phyloP scores from a whole-genome alignment of 83 land plant genomes.

The Diphasiastrum complanatum region DNA sequence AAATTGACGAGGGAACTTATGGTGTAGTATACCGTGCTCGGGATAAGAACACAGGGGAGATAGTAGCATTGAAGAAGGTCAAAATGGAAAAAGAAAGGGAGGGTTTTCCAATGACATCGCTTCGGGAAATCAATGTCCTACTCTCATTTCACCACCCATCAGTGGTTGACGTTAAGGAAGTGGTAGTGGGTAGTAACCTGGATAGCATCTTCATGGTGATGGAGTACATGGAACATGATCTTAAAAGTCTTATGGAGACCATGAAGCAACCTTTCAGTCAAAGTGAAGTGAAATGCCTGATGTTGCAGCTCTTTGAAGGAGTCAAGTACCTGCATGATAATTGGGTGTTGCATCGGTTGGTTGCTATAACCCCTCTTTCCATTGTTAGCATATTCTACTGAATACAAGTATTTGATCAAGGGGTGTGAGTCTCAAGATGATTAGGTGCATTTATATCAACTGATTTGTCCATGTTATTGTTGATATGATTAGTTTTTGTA shows the following conservation, averaged over 20 bases:
- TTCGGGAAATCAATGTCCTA: conserved; percentile 88
- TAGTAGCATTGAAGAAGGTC: conserved; percentile 67
- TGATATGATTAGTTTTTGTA: neutral
- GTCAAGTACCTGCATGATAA: conserved; percentile 90
- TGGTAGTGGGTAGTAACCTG: conserved; percentile 66
- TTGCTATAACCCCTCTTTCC: neutral
- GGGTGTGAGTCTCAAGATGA: neutral
- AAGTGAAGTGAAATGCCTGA: conserved; percentile 94
- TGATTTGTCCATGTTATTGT: neutral
- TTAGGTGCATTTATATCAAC: neutral
- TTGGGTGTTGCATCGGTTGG: conserved; percentile 85
- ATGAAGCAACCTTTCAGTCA: conserved; percentile 84
- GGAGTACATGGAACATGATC: conserved; percentile 99
- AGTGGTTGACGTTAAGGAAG: conserved; percentile 89
- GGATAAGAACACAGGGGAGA: no score
- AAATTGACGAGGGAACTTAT: conserved; percentile 6
- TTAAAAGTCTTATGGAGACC: conserved; percentile 75
- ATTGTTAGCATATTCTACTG: neutral
- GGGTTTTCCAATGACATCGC: conserved; percentile 82
- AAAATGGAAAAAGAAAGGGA: conserved; percentile 78
- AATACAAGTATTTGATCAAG: neutral
- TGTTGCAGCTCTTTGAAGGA: conserved; percentile 89
- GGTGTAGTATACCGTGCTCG: no score
- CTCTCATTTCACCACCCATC: conserved; percentile 82
- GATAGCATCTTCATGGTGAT: conserved; percentile 90